phyloP scores from a whole-genome alignment of 495 filamentous ascomycete genomes.

The Neohortaea acidophila region DNA sequence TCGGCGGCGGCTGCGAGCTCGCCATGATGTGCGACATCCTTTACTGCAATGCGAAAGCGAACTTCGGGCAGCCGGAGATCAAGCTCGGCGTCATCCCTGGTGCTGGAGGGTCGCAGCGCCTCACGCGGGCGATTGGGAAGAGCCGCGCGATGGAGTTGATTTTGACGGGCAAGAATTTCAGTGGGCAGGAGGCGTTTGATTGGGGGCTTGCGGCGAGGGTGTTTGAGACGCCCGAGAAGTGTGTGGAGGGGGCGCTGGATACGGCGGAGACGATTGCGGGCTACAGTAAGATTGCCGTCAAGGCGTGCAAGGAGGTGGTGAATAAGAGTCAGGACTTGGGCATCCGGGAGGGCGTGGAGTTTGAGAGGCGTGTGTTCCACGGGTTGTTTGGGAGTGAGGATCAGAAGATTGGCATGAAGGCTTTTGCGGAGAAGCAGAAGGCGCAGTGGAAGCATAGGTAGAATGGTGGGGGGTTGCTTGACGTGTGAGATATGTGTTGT shows the following conservation, averaged over 20 bases:
- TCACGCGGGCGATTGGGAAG: conserved; percentile 80
- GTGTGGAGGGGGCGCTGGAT: conserved; percentile 60
- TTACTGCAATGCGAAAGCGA: conserved; percentile 69
- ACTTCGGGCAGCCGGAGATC: conserved; percentile 93
- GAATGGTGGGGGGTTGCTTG: background rate
- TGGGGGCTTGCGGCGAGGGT: conserved; percentile 82
- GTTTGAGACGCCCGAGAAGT: conserved; percentile 66
- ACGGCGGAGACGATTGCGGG: conserved; percentile 82
- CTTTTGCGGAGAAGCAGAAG: conserved; percentile 90
- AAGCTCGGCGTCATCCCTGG: conserved; percentile 85
- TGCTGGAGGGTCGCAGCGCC: conserved; percentile 78
- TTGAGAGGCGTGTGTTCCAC: conserved; percentile 85
- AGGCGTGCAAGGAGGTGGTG: conserved; percentile 93
- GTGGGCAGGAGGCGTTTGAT: conserved; percentile 61
- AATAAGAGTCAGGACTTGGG: conserved; percentile 88
- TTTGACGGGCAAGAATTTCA: conserved; percentile 70
- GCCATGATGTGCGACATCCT: conserved; percentile 96
- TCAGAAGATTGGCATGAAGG: conserved; percentile 94
- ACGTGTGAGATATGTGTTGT: background rate
- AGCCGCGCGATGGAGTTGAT: conserved; percentile 85
- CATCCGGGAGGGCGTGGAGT: conserved; percentile 82
- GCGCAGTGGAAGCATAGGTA: conserved; percentile 76
- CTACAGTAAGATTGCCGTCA: conserved; percentile 61
- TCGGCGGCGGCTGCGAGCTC: conserved; percentile 91
- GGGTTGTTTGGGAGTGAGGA: conserved; percentile 81